Evolutionary conservation across 176 grass and related monocot species (phyloP), one percentile per base, ranked within the genome.

Genomic region (Sorghum bicolor): DNA sequence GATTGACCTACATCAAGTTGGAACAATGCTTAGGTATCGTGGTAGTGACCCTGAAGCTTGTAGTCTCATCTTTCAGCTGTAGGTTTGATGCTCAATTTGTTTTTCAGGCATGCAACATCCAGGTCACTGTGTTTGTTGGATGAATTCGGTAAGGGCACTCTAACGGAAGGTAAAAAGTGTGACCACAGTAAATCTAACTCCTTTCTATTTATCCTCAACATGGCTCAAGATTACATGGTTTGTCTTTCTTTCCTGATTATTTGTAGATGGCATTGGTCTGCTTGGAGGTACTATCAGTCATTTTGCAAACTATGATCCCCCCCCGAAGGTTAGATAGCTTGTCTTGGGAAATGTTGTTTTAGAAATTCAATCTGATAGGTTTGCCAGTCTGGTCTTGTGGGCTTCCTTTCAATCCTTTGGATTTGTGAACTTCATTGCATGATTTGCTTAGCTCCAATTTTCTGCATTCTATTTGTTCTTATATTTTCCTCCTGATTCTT

Each of bases 1-100:
- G 96, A 91, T 95, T 40, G 96, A 98, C 82, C 87, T 98, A 80
- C 96, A 98, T 93, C 93, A 98, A 93, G 93, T 98, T 86, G 96
- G 93, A 81, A 86, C 89, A 83, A 98, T 98, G 91, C 96, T 98
- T 77, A 93, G 96, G 92, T 95, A 95, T 79, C 29, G 26, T 77
- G 65, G 22, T 89, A 19, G 13, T 69, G 6, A 81, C 71, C 26
- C 10, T 82, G 28, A 82, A 44, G 43, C 40, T 84, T 84, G n/a
- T 52, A 3, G 29, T 37, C 67, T 86, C 28, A 83, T 66, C 43
- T 63, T 87, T 40, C 28, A 77, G 48, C 14, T 45, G 70, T 47
- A 26, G 24, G 14, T 29, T 61, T 76, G 17, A 58, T 44, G 17
- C 57, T 75, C 73, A 74, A 79, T 64, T 64, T 48, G 77, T 74